These are phyloP conservation scores for Neurospora sp. DNA, from an alignment of 495 filamentous ascomycete species.

Conservation along the genomic window DNA sequence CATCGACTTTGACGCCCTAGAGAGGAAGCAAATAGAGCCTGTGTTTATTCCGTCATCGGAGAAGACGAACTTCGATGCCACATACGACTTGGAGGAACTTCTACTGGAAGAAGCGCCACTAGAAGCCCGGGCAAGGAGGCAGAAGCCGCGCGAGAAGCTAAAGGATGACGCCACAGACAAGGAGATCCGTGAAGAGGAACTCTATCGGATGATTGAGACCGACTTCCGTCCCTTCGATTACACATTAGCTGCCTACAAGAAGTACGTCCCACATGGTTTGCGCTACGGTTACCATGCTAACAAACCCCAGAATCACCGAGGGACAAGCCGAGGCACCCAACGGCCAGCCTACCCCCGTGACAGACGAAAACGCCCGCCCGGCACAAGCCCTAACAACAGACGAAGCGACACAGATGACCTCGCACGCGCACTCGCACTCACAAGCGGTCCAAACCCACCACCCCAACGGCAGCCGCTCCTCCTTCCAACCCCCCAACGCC, in stretches of 20 bases:
- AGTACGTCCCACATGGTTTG: conserved; percentile 29
- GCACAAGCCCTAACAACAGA: conserved; percentile 37
- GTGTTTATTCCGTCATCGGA: conserved; percentile 89
- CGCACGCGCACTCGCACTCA: neutral
- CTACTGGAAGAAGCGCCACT: conserved; percentile 90
- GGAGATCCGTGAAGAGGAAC: conserved; percentile 87
- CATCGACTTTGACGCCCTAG: conserved; percentile 77
- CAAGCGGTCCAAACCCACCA: conserved; percentile 12
- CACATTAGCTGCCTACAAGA: conserved; percentile 59
- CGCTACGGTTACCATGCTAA: neutral
- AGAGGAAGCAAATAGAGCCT: conserved; percentile 82
- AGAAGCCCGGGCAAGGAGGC: conserved; percentile 81
- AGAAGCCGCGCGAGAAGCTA: conserved; percentile 84
- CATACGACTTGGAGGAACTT: conserved; percentile 92
- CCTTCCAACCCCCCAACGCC: neutral
- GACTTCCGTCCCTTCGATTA: conserved; percentile 97
- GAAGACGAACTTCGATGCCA: conserved; percentile 98
- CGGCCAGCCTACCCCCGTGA: neutral
- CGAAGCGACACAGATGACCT: conserved; percentile 15
- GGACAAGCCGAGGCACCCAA: conserved; percentile 1
- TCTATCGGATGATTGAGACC: conserved; percentile 89
- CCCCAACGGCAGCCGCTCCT: conserved; percentile 5
- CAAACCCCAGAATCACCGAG: conserved; percentile 13
- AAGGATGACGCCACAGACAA: conserved; percentile 93
- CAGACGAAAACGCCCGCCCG: conserved; percentile 12